Conservation (phyloP, 2,329 filamentous ascomycete genomes). For the Herpotrichia juniperi region DNA sequence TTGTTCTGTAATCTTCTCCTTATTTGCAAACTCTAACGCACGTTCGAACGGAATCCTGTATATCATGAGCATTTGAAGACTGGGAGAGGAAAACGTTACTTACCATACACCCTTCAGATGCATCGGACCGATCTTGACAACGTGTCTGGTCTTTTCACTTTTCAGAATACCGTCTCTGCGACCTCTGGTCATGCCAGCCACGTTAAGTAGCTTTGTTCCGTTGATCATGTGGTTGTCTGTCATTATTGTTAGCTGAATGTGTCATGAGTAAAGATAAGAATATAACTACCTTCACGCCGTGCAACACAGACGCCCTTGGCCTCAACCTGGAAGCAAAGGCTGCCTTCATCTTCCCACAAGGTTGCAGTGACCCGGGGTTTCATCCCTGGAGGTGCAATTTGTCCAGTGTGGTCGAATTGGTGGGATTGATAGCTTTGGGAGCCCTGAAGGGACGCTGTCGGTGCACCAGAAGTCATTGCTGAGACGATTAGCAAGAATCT, state of each 20-base stretch:
- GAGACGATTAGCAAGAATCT: conserved; percentile 4
- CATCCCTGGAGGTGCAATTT: conserved; percentile 89
- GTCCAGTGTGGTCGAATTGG: conserved; percentile 85
- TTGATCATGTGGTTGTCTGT: conserved; percentile 98
- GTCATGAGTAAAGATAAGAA: not conserved
- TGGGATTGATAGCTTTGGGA: conserved; percentile 49
- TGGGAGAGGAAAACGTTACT: not conserved
- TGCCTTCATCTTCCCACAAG: conserved; percentile 97
- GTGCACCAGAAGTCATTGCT: conserved; percentile 44
- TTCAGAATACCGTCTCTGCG: conserved; percentile 95
- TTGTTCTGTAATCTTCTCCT: conserved; percentile 97
- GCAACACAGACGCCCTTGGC: conserved; percentile 96
- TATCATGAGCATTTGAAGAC: conserved; percentile 7
- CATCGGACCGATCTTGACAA: conserved; percentile 99
- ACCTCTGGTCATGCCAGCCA: conserved; percentile 96
- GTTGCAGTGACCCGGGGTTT: conserved; percentile 97
- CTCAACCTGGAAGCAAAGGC: conserved; percentile 96
- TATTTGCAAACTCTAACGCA: conserved; percentile 98
- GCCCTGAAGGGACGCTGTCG: conserved; percentile 32
- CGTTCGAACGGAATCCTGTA: conserved; percentile 95
- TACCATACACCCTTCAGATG: conserved; percentile 80
- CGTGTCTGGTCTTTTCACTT: conserved; percentile 94
- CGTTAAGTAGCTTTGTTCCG: conserved; percentile 94
- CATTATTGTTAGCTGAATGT: not conserved
- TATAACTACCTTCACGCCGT: conserved; percentile 76